Evolutionary conservation across 768 basidiomycete species (phyloP), one percentile per base, ranked within the genome.

Genomic region (Hericium rajendrae): DNA sequence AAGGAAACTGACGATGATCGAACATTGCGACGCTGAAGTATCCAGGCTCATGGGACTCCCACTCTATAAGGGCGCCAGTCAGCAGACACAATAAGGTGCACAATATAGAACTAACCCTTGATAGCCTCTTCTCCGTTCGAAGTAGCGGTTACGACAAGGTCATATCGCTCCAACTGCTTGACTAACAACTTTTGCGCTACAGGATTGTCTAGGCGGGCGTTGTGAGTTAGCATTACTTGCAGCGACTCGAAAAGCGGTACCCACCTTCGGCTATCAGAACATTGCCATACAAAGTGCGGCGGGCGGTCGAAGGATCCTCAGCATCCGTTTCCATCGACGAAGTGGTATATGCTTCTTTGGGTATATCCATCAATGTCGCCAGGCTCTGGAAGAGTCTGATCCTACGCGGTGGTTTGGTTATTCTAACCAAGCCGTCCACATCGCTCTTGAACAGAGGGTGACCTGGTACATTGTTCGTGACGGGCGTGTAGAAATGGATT

Each of bases 241-340:
- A 39, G 38, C 11, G 13, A 38, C 40, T 28, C 18, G 26, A 6
- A 38, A 4, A 12, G 41, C 39, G 41, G 57, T 10, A 32, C 68
- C 49, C 41, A 82, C 85, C 86, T 78, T 88, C 86, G 3, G 86
- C 86, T 20, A 89, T 77, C 11, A 89, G 75, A 9, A 89, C 78
- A 59, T 83, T 85, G 20, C 85, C 85, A 62, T 70, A 83, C 4
- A 86, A 71, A 3, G 79, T 83, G 22, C 83, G 73, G 51, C 78
- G 80, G 16, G 75, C 74, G 28, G 73, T 66, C 4, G 73, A 70
- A 13, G 76, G 60, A 51, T 79, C 77, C 55, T 82, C 83, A 11
- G 76, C 70, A 1, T 77, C 70, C 60, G 73, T 73, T 2, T 72
- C 60, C 2, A 74, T 68, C 39, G 72, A 74, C n/a, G 72, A 66